These are phyloP conservation scores for Trichoderma polysporum DNA, from an alignment of 2,329 filamentous ascomycete genomes.

Conservation along the genomic window DNA sequence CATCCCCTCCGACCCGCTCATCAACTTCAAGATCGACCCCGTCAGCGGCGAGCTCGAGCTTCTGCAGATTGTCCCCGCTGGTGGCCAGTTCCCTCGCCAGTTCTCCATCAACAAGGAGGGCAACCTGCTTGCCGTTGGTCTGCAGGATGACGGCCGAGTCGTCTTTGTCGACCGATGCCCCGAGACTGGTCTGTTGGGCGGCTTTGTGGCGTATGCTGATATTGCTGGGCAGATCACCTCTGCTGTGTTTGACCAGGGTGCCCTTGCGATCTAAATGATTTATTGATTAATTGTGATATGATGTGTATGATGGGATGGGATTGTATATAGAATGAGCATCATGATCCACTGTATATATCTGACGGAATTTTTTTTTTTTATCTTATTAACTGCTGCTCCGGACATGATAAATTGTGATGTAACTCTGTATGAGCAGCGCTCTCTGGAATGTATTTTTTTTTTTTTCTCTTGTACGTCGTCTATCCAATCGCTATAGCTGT, in stretches of 20 bases:
- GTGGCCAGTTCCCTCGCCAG: constrained; percentile 65
- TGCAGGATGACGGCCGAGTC: constrained; percentile 61
- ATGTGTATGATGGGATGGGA: background rate
- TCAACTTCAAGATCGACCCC: constrained; percentile 58
- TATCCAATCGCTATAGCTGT: too few relatives aligned
- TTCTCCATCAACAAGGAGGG: constrained; percentile 67
- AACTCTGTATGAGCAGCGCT: background rate
- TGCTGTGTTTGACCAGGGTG: constrained; percentile 47
- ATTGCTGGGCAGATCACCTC: constrained; percentile 47
- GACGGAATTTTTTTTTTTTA: background rate
- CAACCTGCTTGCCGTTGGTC: constrained; percentile 62
- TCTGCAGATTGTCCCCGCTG: constrained; percentile 59
- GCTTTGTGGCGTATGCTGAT: constrained; percentile 43
- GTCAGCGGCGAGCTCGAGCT: constrained; percentile 55
- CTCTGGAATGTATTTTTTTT: background rate
- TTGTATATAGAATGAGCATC: background rate
- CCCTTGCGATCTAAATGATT: background rate
- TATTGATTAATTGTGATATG: background rate
- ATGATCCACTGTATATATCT: constrained; percentile 5
- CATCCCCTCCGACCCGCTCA: constrained; percentile 62
- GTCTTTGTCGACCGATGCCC: constrained; percentile 61
- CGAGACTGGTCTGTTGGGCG: constrained; percentile 55
- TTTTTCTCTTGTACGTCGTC: background rate
- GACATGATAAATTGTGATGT: background rate
- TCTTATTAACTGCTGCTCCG: background rate